A percentile compares a stretch with the other conserved stretches of the same genome.
phyloP scores from a whole-genome alignment of 2,329 filamentous ascomycete genomes.

The Colletotrichum lentis region DNA sequence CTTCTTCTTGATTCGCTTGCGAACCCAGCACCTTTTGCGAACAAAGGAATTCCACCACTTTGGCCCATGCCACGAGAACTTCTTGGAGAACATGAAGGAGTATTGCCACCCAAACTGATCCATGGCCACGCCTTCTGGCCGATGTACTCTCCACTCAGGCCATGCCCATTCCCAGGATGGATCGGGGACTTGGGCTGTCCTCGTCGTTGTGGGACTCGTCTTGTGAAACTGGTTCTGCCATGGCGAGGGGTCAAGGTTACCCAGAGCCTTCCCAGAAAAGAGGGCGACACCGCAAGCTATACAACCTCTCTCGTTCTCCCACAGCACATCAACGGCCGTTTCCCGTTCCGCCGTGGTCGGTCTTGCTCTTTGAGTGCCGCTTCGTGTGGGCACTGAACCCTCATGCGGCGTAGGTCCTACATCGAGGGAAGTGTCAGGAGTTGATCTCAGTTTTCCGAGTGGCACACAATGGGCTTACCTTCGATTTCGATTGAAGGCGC shows the following conservation, averaged over 20 bases:
- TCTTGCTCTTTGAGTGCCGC: conserved; percentile 10
- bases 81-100: conserved; percentile 81
- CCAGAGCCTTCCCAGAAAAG: conserved; percentile 87
- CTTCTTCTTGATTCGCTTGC: conserved; percentile 75
- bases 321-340: conserved; percentile 82
- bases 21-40: conserved; percentile 85
- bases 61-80: conserved; percentile 85
- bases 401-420: conserved; percentile 33
- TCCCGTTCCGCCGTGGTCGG: conserved; percentile 50
- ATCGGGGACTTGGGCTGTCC: conserved; percentile 91
- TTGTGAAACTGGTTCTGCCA: conserved; percentile 81
- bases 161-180: conserved; percentile 92
- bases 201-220: conserved; percentile 71
- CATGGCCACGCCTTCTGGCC: conserved; percentile 73
- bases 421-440: background rate
- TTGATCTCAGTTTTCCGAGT: background rate
- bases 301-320: conserved; percentile 92
- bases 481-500: conserved; percentile 38
- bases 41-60: conserved; percentile 97
- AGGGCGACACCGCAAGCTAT: conserved; percentile 89
- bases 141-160: conserved; percentile 70
- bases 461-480: conserved; percentile 14
- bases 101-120: conserved; percentile 98
- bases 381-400: background rate
- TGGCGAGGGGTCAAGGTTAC: conserved; percentile 82